Evolutionary conservation across 2,329 filamentous ascomycete species (phyloP).

Genomic region (Orbilia blumenaviensis): DNA sequence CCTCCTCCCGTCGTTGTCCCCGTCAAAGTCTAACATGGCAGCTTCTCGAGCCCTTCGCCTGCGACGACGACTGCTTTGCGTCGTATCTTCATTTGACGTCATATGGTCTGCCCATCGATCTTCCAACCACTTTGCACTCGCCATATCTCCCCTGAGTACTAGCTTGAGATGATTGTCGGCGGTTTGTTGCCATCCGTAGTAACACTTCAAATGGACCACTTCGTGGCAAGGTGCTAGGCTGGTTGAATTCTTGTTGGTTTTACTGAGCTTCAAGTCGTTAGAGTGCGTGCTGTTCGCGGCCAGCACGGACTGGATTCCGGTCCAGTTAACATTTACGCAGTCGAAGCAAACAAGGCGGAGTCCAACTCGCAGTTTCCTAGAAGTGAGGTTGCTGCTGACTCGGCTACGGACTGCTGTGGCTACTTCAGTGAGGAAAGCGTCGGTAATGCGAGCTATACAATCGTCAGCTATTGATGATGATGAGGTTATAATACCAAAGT

Average conservation of each 20-base stretch:
- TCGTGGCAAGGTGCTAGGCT: constrained; percentile 72
- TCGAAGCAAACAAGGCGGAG: constrained; percentile 86
- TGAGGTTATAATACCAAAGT: neutral
- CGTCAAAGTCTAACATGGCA: constrained; percentile 79
- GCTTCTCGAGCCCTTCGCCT: constrained; percentile 81
- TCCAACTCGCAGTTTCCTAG: constrained; percentile 65
- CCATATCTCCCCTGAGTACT: constrained; percentile 75
- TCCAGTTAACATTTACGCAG: constrained; percentile 91
- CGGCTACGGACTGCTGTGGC: constrained; percentile 76
- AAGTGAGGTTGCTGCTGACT: constrained; percentile 57
- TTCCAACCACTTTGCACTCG: constrained; percentile 76
- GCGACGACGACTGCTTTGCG: constrained; percentile 73
- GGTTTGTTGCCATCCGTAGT: constrained; percentile 93
- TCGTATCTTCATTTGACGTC: constrained; percentile 84
- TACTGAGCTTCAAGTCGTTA: constrained; percentile 61
- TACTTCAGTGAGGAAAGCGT: constrained; percentile 84
- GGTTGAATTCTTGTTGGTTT: constrained; percentile 58
- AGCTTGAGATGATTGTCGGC: constrained; percentile 92
- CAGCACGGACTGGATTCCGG: constrained; percentile 84
- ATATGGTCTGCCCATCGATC: constrained; percentile 93
- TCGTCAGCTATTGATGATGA: neutral
- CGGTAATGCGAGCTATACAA: constrained; percentile 73
- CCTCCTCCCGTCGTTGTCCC: constrained; percentile 60
- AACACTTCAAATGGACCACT: constrained; percentile 87
- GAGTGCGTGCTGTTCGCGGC: constrained; percentile 80